A percentile compares a stretch with the other conserved stretches of the same genome.
These are phyloP conservation scores for Darksidea phi DNA, from an alignment of 495 filamentous ascomycete genomes.

Conservation along the genomic window DNA sequence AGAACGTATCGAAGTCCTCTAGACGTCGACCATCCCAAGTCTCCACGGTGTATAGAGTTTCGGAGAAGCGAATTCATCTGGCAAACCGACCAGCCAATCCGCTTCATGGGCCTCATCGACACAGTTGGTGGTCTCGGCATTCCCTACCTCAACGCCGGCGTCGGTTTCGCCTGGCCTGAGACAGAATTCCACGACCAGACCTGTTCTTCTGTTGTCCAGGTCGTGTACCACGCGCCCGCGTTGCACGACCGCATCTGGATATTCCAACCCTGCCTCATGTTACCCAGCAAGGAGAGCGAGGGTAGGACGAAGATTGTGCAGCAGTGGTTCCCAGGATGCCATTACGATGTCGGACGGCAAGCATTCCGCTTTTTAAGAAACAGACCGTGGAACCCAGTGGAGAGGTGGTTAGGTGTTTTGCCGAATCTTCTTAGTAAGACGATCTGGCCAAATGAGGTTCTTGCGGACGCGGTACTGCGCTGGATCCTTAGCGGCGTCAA, in stretches of 20 bases:
- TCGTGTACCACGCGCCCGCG: constrained; percentile 23
- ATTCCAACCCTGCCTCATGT: constrained; percentile 28
- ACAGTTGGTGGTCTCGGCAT: constrained; percentile 29
- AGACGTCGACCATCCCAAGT: constrained; percentile 18
- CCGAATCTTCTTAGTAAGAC: constrained; percentile 15
- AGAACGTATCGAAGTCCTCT: constrained; percentile 25
- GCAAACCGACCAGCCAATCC: constrained; percentile 7
- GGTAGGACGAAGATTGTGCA: constrained; percentile 13
- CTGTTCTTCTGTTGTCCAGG: constrained; percentile 13
- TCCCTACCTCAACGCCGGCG: constrained; percentile 22
- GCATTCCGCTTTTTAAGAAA: constrained; percentile 24
- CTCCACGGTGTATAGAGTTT: background rate
- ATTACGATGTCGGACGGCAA: constrained; percentile 31
- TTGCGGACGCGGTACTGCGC: constrained; percentile 15
- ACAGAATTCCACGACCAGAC: constrained; percentile 32
- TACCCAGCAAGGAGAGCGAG: constrained; percentile 1
- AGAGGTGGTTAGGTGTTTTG: constrained; percentile 13
- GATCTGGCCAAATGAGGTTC: constrained; percentile 23
- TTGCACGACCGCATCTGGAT: constrained; percentile 30
- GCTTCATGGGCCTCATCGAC: constrained; percentile 20
- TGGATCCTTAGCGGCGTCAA: constrained; percentile 23
- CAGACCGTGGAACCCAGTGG: constrained; percentile 11
- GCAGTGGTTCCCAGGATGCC: constrained; percentile 27
- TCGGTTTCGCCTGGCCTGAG: constrained; percentile 30
- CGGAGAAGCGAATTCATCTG: constrained; percentile 4